Percentiles rank a stretch among this genome's conserved stretches.
Evolutionary conservation across 352 stramenopile genomes (phyloP).

Genomic region (Phytopythium sindhum): DNA sequence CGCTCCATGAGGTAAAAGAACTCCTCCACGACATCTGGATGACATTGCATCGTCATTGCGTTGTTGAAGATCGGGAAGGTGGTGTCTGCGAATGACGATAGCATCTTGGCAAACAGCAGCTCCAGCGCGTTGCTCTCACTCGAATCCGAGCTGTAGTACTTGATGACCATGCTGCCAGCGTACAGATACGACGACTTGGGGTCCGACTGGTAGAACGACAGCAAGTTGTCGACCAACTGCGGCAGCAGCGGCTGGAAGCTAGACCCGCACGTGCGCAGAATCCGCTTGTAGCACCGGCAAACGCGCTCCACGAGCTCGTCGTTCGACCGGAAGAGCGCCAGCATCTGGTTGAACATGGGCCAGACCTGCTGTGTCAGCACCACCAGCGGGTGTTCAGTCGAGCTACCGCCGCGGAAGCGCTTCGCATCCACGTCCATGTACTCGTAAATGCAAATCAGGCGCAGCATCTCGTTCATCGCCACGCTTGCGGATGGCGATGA

Average conservation of each 20-base stretch:
- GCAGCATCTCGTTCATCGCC: conserved; percentile 64
- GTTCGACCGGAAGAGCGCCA: conserved; percentile 66
- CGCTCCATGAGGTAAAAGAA: conserved; percentile 95
- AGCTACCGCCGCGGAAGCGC: conserved; percentile 12
- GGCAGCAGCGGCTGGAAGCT: conserved; percentile 68
- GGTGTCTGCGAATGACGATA: conserved; percentile 61
- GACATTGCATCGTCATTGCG: conserved; percentile 48
- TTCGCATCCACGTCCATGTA: conserved; percentile 48
- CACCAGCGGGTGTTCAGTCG: conserved; percentile 43
- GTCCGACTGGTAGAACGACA: conserved; percentile 69
- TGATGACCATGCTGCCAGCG: conserved; percentile 77
- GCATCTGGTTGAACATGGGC: conserved; percentile 76
- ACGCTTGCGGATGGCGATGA: conserved; percentile 32
- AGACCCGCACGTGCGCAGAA: conserved; percentile 63
- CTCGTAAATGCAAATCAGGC: conserved; percentile 84
- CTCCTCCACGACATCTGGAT: conserved; percentile 95
- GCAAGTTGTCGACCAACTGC: conserved; percentile 70
- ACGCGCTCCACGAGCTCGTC: conserved; percentile 82
- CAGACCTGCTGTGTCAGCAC: conserved; percentile 77
- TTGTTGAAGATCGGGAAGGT: conserved; percentile 85
- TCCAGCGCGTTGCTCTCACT: conserved; percentile 27
- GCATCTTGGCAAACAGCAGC: conserved; percentile 48
- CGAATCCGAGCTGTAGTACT: conserved; percentile 49
- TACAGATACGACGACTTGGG: conserved; percentile 89
- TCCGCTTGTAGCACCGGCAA: conserved; percentile 86